Evolutionary conservation across 768 basidiomycete species (phyloP).

Genomic region (Astraeus odoratus): DNA sequence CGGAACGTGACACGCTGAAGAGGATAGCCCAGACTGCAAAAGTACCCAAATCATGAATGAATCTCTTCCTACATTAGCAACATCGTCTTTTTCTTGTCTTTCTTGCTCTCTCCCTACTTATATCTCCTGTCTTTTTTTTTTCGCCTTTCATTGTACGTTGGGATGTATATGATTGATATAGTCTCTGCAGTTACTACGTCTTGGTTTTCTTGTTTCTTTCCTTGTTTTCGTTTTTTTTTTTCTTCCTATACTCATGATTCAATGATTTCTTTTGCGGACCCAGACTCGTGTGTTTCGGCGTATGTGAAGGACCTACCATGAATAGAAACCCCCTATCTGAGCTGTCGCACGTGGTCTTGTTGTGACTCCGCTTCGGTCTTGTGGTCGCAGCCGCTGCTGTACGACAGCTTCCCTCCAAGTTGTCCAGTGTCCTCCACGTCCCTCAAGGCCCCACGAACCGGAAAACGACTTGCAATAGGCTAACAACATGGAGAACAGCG

Average conservation of each 20-base stretch:
- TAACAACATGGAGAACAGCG: conserved; percentile 20
- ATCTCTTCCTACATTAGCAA: conserved; percentile 12
- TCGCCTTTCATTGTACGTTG: conserved; percentile 19
- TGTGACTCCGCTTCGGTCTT: conserved; percentile 28
- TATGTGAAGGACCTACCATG: background rate
- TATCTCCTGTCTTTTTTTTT: conserved; percentile 1
- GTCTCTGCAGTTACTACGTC: conserved; percentile 5
- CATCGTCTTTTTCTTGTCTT: conserved; percentile 4
- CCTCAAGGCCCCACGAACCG: conserved; percentile 5
- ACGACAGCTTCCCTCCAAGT: conserved; percentile 3
- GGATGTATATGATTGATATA: conserved; percentile 15
- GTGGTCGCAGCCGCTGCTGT: conserved; percentile 6
- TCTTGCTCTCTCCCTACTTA: background rate
- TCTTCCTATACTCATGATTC: too few relatives aligned
- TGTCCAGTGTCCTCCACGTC: conserved; percentile 4
- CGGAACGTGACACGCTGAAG: conserved; percentile 74
- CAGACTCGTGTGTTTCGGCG: too few relatives aligned
- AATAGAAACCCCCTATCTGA: background rate
- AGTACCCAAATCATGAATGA: conserved; percentile 23
- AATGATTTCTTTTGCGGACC: too few relatives aligned
- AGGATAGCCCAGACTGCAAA: conserved; percentile 54
- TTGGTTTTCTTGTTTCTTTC: conserved; percentile 7
- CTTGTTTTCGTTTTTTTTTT: too few relatives aligned
- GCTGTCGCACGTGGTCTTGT: conserved; percentile 5
- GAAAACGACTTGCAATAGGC: conserved; percentile 8